Base-by-base conservation (phyloP, 768 basidiomycete species). In the Kwoniella dendrophila region DNA sequence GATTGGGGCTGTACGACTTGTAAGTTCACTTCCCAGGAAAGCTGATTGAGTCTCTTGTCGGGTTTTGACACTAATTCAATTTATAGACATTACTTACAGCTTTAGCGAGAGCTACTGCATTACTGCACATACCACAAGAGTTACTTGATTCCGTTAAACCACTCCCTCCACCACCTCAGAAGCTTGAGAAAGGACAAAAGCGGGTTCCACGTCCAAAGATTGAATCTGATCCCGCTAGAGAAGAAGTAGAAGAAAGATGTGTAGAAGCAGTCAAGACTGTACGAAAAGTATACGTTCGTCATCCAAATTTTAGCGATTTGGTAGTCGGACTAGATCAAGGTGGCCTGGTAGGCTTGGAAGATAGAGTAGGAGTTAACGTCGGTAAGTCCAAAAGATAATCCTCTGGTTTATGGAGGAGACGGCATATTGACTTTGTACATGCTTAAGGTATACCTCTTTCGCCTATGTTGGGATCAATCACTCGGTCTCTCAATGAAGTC, bases 391-490 rank as follows among this genome's bases (percentile, higher is more conserved):
- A n/a, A n/a, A n/a, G n/a, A n/a, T n/a, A n/a, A n/a, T n/a, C n/a
- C n/a, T n/a, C n/a, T n/a, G n/a, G n/a, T n/a, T n/a, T n/a, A n/a
- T n/a, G n/a, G n/a, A 20, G 20, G 43, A n/a, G n/a, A 14, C 12
- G 27, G 14, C 18, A 29, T 30, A 32, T n/a, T 43, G 36, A 22
- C 20, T 18, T 14, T 12, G 41, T 68, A 64, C 43, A 45, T 30
- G 1, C 24, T 18, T 22, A 57, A 85, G 90, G 90, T 2, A 85
- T 90, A 1, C 93, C 93, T 3, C 80, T 96, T 29, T 87, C 87
- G 69, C 91, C 91, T 5, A 89, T 91, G 68, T 83, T 96, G 18
- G 93, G 93, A 11, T 89, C 88, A 5, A 92, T 92, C 36, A 87
- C 86, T 44, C 86, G 91, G 27, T 92, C 91, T 26, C 81, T 96